Evolutionary conservation across 2,329 filamentous ascomycete species (phyloP).

Genomic region (Cadophora malorum): DNA sequence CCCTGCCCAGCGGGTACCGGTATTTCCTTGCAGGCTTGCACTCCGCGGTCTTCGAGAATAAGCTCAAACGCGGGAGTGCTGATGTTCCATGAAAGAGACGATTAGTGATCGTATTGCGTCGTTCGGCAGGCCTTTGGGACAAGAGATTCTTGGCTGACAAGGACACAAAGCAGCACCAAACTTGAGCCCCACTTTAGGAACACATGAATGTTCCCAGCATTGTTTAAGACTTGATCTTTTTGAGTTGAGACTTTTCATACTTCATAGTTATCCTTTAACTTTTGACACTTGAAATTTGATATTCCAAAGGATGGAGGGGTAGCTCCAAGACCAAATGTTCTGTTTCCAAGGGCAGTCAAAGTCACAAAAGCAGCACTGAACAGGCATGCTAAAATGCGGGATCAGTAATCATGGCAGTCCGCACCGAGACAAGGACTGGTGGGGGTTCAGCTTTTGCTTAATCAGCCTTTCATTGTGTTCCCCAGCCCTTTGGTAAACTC

Average conservation of each 20-base stretch:
- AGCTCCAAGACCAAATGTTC: neutral
- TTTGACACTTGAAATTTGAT: neutral
- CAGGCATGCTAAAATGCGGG: neutral
- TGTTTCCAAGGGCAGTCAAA: neutral
- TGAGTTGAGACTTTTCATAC: no score
- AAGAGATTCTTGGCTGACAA: neutral
- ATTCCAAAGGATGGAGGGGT: neutral
- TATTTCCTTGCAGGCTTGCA: neutral
- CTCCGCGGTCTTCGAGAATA: neutral
- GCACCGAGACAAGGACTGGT: neutral
- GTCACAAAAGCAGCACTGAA: neutral
- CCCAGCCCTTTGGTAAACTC: neutral
- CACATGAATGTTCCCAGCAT: neutral
- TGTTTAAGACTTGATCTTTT: neutral
- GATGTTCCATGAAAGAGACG: neutral
- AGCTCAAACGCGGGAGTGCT: constrained; percentile 4
- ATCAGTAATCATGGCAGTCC: neutral
- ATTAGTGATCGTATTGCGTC: constrained; percentile 13
- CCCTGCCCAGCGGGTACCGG: neutral
- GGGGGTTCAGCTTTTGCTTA: neutral
- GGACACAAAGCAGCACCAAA: constrained; percentile 3
- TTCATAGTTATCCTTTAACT: no score
- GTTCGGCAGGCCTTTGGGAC: neutral
- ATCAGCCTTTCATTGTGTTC: neutral
- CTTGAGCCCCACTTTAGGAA: neutral